phyloP scores from a whole-genome alignment of 1,284 basidiomycete species.

The Pseudozyma sp. region DNA sequence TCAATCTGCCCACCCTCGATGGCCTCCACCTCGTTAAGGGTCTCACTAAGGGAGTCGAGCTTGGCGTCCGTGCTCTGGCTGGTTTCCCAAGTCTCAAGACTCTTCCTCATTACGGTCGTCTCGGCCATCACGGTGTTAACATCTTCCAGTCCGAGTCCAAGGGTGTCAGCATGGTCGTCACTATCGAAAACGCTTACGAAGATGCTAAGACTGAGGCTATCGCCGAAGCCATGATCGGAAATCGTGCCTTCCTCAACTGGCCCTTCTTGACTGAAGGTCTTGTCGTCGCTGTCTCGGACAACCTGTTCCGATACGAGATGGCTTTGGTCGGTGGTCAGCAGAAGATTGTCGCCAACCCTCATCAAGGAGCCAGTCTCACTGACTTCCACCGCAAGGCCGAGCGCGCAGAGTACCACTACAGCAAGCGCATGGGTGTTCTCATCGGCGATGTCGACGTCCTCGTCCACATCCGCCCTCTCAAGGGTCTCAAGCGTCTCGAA shows the following conservation, averaged over 20 bases:
- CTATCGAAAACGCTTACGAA: constrained; percentile 82
- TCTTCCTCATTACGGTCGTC: constrained; percentile 79
- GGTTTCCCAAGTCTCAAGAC: constrained; percentile 96
- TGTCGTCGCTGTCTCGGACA: constrained; percentile 87
- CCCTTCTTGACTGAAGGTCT: constrained; percentile 93
- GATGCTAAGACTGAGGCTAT: constrained; percentile 75
- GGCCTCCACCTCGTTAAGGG: constrained; percentile 88
- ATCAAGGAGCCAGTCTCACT: constrained; percentile 67
- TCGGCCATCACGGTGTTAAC: constrained; percentile 90
- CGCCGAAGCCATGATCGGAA: constrained; percentile 75
- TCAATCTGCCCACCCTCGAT: constrained; percentile 81
- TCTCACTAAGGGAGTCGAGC: constrained; percentile 86
- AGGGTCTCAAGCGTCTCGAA: constrained; percentile 87
- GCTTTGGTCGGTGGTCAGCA: constrained; percentile 48
- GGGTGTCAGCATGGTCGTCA: constrained; percentile 91
- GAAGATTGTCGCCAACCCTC: constrained; percentile 51
- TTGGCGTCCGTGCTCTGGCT: constrained; percentile 87
- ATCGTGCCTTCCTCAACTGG: constrained; percentile 86
- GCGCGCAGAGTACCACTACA: constrained; percentile 83
- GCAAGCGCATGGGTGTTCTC: constrained; percentile 87
- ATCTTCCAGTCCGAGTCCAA: constrained; percentile 90
- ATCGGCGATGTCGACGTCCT: constrained; percentile 77
- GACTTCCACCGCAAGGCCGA: constrained; percentile 72
- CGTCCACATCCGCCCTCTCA: constrained; percentile 65
- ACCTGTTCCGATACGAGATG: constrained; percentile 80